phyloP scores from a whole-genome alignment of 345 rosid species.

The Gossypium australe region DNA sequence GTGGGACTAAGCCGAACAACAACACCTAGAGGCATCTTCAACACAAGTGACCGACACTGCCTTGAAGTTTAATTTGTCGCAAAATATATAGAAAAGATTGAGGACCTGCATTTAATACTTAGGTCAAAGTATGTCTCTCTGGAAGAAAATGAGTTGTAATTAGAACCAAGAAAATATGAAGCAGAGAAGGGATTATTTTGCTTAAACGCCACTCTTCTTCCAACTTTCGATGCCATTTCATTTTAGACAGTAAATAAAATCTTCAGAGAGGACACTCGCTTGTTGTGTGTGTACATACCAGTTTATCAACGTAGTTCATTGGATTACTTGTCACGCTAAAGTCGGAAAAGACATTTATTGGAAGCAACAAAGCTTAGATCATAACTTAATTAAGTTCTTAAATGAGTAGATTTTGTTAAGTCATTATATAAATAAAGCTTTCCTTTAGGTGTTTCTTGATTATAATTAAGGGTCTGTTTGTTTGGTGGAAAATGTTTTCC shows the following conservation, averaged over 20 bases:
- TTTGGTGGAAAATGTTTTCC: no score
- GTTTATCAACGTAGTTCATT: neutral
- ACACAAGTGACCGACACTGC: neutral
- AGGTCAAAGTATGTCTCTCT: neutral
- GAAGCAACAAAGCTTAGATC: neutral
- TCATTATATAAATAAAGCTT: no score
- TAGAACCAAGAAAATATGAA: neutral
- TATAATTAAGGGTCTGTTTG: no score
- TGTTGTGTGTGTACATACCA: neutral
- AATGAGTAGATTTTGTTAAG: no score
- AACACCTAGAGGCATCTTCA: neutral
- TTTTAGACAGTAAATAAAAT: neutral
- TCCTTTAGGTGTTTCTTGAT: neutral
- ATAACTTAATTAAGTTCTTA: neutral
- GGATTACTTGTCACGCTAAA: neutral
- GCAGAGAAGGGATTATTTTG: neutral
- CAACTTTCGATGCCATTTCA: neutral
- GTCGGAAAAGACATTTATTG: neutral
- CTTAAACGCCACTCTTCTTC: constrained; percentile 9
- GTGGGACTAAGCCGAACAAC: neutral
- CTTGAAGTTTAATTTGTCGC: neutral
- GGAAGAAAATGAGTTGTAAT: neutral
- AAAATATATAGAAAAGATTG: no score
- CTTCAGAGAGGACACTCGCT: neutral
- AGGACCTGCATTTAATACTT: no score